Percentiles rank a stretch among this genome's conserved stretches.
Evolutionary conservation across 129 eudicot genomes (phyloP).

Genomic region (Saposhnikovia divaricata): DNA sequence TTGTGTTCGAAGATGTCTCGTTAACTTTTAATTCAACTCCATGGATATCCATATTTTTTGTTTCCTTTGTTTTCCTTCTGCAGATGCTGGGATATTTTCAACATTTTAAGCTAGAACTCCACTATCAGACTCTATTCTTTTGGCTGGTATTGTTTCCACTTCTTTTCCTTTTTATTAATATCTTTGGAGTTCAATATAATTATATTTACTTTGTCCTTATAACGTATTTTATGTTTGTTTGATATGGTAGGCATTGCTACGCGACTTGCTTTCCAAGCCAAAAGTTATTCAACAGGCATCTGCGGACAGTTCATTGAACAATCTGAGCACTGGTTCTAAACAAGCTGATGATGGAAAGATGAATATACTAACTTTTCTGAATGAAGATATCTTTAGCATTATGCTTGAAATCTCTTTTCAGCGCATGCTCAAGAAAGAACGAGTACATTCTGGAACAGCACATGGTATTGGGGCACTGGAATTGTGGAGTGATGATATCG

Average conservation of each 20-base stretch:
- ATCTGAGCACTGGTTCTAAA: constrained; percentile 35
- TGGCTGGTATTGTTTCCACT: constrained; percentile 64
- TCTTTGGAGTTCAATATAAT: constrained; percentile 12
- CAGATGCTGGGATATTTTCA: constrained; percentile 97
- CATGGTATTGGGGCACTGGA: constrained; percentile 50
- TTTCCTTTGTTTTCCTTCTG: constrained; percentile 6
- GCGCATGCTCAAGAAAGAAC: constrained; percentile 83
- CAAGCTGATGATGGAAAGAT: constrained; percentile 59
- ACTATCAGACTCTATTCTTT: constrained; percentile 73
- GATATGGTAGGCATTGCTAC: constrained; percentile 52
- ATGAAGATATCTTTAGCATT: constrained; percentile 62
- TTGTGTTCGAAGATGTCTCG: not conserved
- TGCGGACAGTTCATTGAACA: constrained; percentile 43
- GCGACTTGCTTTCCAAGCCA: constrained; percentile 64
- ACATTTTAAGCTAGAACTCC: constrained; percentile 73
- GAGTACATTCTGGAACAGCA: constrained; percentile 48
- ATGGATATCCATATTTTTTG: not conserved
- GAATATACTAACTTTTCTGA: constrained; percentile 46
- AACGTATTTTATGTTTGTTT: constrained; percentile 16
- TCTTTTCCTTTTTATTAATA: not conserved
- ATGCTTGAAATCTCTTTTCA: constrained; percentile 61
- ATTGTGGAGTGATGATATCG: constrained; percentile 86
- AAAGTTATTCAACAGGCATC: constrained; percentile 32
- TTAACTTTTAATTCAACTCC: constrained; percentile 1
- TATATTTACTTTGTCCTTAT: constrained; percentile 8